Evolutionary conservation across 257 asterid genomes (phyloP).

Genomic region (Handroanthus guayacan): DNA sequence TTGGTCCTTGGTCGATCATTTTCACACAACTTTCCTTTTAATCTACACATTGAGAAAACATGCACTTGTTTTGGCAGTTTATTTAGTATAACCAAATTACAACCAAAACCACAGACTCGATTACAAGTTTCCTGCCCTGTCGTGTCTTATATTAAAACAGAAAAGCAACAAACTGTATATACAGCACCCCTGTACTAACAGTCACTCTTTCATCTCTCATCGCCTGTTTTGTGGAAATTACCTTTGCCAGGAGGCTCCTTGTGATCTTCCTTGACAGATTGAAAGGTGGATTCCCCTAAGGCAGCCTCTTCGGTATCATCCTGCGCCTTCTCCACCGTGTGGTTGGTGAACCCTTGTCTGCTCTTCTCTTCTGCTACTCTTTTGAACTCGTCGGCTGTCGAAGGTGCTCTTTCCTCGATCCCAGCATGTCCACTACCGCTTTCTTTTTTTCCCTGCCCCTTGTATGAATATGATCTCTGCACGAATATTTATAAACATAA

Average conservation of each 20-base stretch:
- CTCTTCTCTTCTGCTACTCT: constrained; percentile 48
- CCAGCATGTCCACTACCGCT: background rate
- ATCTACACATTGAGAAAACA: too few species aligned
- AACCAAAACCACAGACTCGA: too few species aligned
- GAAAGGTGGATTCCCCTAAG: constrained; percentile 18
- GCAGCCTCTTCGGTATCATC: constrained; percentile 29
- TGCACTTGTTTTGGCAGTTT: too few species aligned
- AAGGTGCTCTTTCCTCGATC: constrained; percentile 44
- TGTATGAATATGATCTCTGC: constrained; percentile 9
- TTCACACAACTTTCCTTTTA: too few species aligned
- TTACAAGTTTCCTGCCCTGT: too few species aligned
- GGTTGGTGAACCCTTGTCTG: constrained; percentile 33
- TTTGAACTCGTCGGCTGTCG: constrained; percentile 45
- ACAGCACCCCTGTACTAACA: background rate
- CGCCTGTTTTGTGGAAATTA: constrained; percentile 18
- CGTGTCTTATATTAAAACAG: too few species aligned
- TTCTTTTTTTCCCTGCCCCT: constrained; percentile 22
- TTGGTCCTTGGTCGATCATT: too few species aligned
- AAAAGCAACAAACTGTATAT: background rate
- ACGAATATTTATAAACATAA: background rate
- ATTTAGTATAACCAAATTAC: too few species aligned
- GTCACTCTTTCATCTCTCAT: background rate
- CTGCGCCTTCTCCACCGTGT: constrained; percentile 33
- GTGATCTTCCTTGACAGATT: constrained; percentile 31
- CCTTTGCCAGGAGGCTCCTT: constrained; percentile 29